These are phyloP conservation scores for Neurospora tetraspora DNA, from an alignment of 495 filamentous ascomycete species.

Conservation along the genomic window DNA sequence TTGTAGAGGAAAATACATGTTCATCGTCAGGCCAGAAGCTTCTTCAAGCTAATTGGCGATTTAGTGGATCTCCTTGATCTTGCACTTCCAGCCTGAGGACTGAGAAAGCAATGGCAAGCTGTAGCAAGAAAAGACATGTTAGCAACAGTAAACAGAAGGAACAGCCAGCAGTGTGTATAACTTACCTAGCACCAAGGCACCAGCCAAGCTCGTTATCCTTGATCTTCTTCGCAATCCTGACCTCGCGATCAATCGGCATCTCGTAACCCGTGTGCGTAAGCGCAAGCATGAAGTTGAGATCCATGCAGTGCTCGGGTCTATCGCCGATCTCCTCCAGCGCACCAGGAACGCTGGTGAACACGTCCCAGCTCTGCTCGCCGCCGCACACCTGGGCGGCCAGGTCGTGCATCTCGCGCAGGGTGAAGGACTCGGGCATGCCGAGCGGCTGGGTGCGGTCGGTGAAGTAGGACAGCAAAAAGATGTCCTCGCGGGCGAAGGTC, in stretches of 20 bases:
- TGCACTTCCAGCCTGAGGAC: slow-evolving; percentile 41
- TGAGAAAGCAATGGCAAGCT: slow-evolving; percentile 37
- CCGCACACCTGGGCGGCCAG: slow-evolving; percentile 75
- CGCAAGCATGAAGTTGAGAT: slow-evolving; percentile 90
- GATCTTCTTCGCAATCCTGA: slow-evolving; percentile 97
- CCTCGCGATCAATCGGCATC: slow-evolving; percentile 91
- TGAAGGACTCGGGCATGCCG: slow-evolving; percentile 94
- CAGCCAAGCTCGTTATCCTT: slow-evolving; percentile 94
- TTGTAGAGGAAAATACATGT: not conserved
- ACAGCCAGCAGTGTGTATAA: not conserved
- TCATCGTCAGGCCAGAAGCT: not conserved
- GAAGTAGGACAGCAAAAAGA: slow-evolving; percentile 96
- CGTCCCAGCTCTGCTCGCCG: slow-evolving; percentile 66
- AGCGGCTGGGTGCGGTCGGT: slow-evolving; percentile 85
- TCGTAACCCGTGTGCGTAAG: slow-evolving; percentile 94
- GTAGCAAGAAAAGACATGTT: slow-evolving; percentile 16
- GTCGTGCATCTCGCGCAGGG: slow-evolving; percentile 74
- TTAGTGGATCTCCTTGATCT: slow-evolving; percentile 34
- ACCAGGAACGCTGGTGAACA: slow-evolving; percentile 61
- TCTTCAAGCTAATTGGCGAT: not conserved
- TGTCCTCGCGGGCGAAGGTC: slow-evolving; percentile 85
- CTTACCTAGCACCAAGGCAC: slow-evolving; percentile 93
- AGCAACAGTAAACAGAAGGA: slow-evolving; percentile 18
- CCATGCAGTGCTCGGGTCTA: slow-evolving; percentile 83
- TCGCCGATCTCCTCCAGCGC: slow-evolving; percentile 66